Percentiles rank a stretch among this genome's conserved stretches.
These are phyloP conservation scores for Obba rivulosa DNA, from an alignment of 768 basidiomycete genomes.

Conservation along the genomic window DNA sequence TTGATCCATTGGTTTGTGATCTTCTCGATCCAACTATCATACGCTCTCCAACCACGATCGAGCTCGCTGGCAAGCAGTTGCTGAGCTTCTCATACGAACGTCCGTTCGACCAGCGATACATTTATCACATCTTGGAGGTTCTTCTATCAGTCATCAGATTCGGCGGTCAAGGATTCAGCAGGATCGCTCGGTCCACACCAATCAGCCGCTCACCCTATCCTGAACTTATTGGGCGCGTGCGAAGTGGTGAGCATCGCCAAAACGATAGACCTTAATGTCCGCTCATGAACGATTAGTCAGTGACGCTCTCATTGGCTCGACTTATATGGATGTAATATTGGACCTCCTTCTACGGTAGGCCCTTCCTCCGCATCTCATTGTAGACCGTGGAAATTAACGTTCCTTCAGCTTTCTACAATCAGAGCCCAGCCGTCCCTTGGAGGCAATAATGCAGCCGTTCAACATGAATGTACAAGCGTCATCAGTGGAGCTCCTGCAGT, in stretches of 20 bases:
- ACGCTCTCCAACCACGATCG: conserved; percentile 41
- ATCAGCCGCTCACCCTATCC: conserved; percentile 63
- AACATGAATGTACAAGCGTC: conserved; percentile 69
- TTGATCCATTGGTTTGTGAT: conserved; percentile 83
- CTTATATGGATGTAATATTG: conserved; percentile 73
- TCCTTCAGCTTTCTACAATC: conserved; percentile 64
- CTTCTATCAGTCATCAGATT: conserved; percentile 75
- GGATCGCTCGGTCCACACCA: conserved; percentile 58
- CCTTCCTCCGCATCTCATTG: background rate
- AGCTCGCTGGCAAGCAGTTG: conserved; percentile 61
- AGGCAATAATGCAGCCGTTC: conserved; percentile 48
- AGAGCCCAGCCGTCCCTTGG: conserved; percentile 53
- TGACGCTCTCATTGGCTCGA: conserved; percentile 36
- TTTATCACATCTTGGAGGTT: conserved; percentile 70
- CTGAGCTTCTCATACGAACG: conserved; percentile 64
- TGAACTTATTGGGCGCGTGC: conserved; percentile 56
- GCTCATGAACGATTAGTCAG: conserved; percentile 6
- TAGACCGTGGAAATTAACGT: background rate
- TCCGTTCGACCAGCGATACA: conserved; percentile 71
- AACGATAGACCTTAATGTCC: conserved; percentile 6
- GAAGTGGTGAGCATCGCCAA: conserved; percentile 41
- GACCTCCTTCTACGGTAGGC: conserved; percentile 69
- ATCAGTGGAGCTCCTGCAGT: conserved; percentile 77
- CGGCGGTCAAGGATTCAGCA: conserved; percentile 85
- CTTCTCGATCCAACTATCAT: conserved; percentile 67